Evolutionary conservation across 23 red algal species (phyloP), one percentile per base, ranked within the genome.

Genomic region (Chondrus crispus): DNA sequence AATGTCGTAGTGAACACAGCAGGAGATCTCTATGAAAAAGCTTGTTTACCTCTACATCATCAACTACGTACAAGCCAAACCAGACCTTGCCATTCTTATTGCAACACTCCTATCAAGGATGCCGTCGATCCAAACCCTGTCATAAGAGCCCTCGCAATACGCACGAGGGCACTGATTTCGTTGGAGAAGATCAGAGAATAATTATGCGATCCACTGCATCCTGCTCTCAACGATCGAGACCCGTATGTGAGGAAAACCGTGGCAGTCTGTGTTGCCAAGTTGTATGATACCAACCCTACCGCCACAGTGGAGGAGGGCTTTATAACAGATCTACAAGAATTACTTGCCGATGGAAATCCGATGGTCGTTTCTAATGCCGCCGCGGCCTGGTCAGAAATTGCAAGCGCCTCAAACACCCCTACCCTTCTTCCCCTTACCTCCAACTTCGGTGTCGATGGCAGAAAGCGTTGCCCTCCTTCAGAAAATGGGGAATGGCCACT

Each of bases 21-120:
- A 2, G 84, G 69, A 12, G 41, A 26, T 95, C 24, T 91, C 92
- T 81, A 81, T 96, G 85, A 98, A 98, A 64, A 98, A 98, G 82
- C 84, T 98, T 53, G 90, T 96, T 46, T 98, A 98, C 84, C 70
- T 98, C 68, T 98, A 98, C 68, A 76, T 98, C 55, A 93, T 94
- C 35, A 87, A 94, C 51, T 98, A 98, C 76, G 93, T 94, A 3
- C 86, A 94, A 29, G 71, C 82, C 3, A 93, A 98, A 22, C 90
- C 93, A 28, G 93, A 96, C 33, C 85, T 98, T 57, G 88, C 93
- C 10, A 96, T 98, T 85, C 84, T 98, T 43, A 92, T 92, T 53
- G 84, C 4, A 98, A 98, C 86, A 96, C 90, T 2, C 96, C 96
- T 77, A 92, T 96, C 66, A 95, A 96, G 80, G 97, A 98, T 62